Percentiles rank a stretch among this genome's conserved stretches.
phyloP scores from a whole-genome alignment of 305 asterid species.

The Fraxinus greggii region DNA sequence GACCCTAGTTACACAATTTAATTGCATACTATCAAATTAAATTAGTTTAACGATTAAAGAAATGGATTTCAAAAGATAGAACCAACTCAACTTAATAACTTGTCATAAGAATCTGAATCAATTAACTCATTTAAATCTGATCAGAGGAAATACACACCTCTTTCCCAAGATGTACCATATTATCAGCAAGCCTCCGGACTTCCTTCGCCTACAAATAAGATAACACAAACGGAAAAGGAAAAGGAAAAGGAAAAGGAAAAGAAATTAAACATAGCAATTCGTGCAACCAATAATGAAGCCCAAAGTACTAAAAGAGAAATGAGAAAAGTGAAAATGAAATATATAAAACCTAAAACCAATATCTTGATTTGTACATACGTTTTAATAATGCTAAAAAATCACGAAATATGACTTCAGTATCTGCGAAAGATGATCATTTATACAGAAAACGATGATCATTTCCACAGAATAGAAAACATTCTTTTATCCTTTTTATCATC shows the following conservation, averaged over 20 bases:
- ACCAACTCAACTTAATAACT: not conserved
- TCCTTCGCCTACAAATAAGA: slow-evolving; percentile 67
- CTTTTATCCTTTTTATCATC: not conserved
- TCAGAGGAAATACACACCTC: slow-evolving; percentile 49
- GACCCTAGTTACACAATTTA: not conserved
- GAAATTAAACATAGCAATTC: not conserved
- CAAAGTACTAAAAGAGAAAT: not conserved
- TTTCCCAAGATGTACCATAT: slow-evolving; percentile 94
- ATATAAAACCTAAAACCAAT: not conserved
- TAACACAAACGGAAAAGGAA: not conserved
- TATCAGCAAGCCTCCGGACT: slow-evolving; percentile 92
- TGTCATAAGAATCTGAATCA: not conserved
- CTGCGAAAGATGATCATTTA: not conserved
- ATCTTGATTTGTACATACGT: not conserved
- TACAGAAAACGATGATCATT: not conserved
- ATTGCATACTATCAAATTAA: not conserved
- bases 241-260: not conserved
- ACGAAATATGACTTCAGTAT: not conserved
- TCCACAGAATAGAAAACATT: not conserved
- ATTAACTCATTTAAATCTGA: not conserved
- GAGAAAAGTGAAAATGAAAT: not conserved
- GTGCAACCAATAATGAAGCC: not conserved
- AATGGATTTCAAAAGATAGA: not conserved
- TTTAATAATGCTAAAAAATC: not conserved
- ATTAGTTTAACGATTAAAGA: not conserved